Conservation (phyloP, 2,329 filamentous ascomycete species). For the Claviceps capensis region DNA sequence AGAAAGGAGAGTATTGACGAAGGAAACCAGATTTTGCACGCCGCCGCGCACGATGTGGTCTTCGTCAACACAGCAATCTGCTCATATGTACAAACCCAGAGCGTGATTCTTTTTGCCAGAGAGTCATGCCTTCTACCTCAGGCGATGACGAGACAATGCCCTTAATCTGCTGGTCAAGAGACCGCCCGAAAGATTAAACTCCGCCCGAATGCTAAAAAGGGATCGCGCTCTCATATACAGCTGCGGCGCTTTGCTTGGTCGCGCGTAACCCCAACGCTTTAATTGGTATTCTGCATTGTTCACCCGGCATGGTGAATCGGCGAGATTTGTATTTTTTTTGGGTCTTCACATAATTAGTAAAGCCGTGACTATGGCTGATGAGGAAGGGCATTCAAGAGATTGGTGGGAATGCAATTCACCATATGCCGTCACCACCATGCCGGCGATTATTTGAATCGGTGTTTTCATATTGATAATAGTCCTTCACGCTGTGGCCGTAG, state of each 20-base stretch:
- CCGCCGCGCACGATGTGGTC: not conserved
- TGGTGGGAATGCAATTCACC: slow-evolving; percentile 19
- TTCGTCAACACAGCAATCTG: slow-evolving; percentile 1
- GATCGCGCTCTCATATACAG: slow-evolving; percentile 12
- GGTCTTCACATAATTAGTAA: slow-evolving; percentile 1
- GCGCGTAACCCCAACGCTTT: not conserved
- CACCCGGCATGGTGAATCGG: not conserved
- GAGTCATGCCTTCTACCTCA: not conserved
- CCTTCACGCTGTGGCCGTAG: slow-evolving; percentile 25
- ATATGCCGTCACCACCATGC: slow-evolving; percentile 28
- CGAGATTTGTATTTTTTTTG: slow-evolving; percentile 4
- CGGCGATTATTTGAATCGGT: slow-evolving; percentile 18
- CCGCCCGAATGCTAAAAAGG: slow-evolving; percentile 20
- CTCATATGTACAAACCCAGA: not conserved
- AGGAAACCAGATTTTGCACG: not conserved
- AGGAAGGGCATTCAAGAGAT: slow-evolving; percentile 3
- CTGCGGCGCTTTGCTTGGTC: slow-evolving; percentile 3
- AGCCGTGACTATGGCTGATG: slow-evolving; percentile 2
- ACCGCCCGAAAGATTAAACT: slow-evolving; percentile 17
- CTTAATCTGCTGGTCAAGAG: slow-evolving; percentile 12
- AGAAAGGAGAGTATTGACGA: not conserved
- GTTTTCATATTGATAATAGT: slow-evolving; percentile 27
- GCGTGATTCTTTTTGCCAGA: not conserved
- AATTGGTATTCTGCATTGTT: slow-evolving; percentile 7
- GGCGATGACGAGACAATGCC: slow-evolving; percentile 1